These are phyloP conservation scores for Trichoderma gamsii DNA, from an alignment of 495 filamentous ascomycete species.

Conservation along the genomic window DNA sequence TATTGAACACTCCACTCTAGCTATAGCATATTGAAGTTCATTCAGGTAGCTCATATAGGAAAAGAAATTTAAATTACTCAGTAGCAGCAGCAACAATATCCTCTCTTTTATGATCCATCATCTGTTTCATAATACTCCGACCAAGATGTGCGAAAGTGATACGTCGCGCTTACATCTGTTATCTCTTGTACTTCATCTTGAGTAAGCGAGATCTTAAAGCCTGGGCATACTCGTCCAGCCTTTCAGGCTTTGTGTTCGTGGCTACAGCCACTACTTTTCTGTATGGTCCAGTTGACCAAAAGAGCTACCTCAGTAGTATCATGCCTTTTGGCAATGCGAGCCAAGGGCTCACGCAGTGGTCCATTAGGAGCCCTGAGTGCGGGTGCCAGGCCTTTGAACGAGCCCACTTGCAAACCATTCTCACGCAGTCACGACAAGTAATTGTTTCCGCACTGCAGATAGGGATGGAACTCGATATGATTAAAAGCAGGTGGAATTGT, in stretches of 20 bases:
- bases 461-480: constrained; percentile 41
- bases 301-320: constrained; percentile 64
- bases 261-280: constrained; percentile 72
- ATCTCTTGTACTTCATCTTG: not conserved
- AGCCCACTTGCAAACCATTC: constrained; percentile 61
- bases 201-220: too few relatives aligned
- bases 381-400: constrained; percentile 64
- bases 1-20: too few relatives aligned
- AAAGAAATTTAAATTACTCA: too few relatives aligned
- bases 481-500: constrained; percentile 12
- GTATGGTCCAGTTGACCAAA: constrained; percentile 67
- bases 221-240: constrained; percentile 51
- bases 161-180: not conserved
- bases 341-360: constrained; percentile 58
- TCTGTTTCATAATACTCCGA: not conserved
- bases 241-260: constrained; percentile 65
- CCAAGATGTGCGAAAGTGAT: not conserved
- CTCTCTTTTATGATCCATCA: not conserved
- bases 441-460: constrained; percentile 63
- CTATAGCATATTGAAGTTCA: too few relatives aligned
- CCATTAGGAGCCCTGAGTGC: constrained; percentile 60
- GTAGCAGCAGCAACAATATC: too few relatives aligned
- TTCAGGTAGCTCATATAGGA: too few relatives aligned
- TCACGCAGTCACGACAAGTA: constrained; percentile 59
- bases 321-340: constrained; percentile 65